phyloP scores from a whole-genome alignment of 169 alveolate species.

The Cryptosporidium canis region DNA sequence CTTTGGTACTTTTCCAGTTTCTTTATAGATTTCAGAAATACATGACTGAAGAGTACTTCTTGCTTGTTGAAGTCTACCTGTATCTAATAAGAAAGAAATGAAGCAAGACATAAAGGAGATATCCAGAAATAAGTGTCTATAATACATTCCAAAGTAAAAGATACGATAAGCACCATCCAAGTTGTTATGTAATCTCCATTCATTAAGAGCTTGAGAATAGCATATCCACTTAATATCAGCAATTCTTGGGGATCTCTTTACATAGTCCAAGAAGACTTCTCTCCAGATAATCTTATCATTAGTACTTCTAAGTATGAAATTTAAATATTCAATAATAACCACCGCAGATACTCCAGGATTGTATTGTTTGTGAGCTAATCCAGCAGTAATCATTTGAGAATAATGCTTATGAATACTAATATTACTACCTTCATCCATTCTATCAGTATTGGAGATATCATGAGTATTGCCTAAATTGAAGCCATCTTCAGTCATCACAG shows the following conservation, averaged over 20 bases:
- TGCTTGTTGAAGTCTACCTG: constrained; percentile 63
- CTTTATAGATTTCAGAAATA: constrained; percentile 56
- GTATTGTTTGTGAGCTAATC: constrained; percentile 19
- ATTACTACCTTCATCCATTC: neutral
- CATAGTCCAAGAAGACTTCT: constrained; percentile 32
- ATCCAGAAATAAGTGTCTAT: constrained; percentile 58
- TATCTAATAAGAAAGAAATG: constrained; percentile 50
- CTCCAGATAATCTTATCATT: constrained; percentile 31
- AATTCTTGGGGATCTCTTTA: constrained; percentile 54
- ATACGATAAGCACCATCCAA: constrained; percentile 57
- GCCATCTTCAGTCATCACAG: neutral
- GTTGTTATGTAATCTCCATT: constrained; percentile 56
- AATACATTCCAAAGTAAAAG: constrained; percentile 59
- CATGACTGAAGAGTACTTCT: constrained; percentile 58
- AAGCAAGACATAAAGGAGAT: constrained; percentile 55
- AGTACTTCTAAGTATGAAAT: constrained; percentile 26
- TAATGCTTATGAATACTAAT: neutral
- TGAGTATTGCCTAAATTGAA: neutral
- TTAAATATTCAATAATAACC: constrained; percentile 48
- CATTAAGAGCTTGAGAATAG: constrained; percentile 66
- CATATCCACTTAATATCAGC: constrained; percentile 61
- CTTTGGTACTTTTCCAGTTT: constrained; percentile 55
- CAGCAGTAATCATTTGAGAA: neutral
- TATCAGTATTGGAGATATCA: neutral
- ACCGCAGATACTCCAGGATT: constrained; percentile 69